These are phyloP conservation scores for Backusella tarrabulga DNA, from an alignment of 192 early-diverging fungal genomes.

Conservation along the genomic window DNA sequence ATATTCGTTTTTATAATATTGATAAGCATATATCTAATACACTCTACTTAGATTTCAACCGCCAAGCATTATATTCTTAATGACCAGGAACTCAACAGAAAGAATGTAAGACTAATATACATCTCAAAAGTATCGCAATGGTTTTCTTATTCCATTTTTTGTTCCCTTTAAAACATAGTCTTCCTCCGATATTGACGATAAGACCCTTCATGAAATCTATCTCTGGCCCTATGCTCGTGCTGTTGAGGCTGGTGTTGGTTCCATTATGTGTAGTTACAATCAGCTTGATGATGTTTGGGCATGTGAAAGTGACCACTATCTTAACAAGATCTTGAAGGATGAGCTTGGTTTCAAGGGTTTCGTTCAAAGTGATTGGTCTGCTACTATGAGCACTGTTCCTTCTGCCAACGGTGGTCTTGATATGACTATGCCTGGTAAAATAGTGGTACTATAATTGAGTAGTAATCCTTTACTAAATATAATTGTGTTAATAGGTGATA, in stretches of 20 bases:
- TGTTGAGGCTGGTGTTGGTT: slow-evolving; percentile 56
- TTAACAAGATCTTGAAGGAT: slow-evolving; percentile 49
- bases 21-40: too few relatives aligned
- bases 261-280: slow-evolving; percentile 69
- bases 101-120: slow-evolving; percentile 1
- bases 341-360: slow-evolving; percentile 62
- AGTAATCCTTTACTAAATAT: slow-evolving; percentile 1
- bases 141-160: not conserved
- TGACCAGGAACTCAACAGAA: slow-evolving; percentile 27
- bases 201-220: slow-evolving; percentile 57
- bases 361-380: slow-evolving; percentile 58
- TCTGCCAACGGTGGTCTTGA: slow-evolving; percentile 40
- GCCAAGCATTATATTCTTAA: slow-evolving; percentile 34
- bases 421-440: slow-evolving; percentile 38
- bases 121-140: not conserved
- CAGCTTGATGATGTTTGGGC: slow-evolving; percentile 49
- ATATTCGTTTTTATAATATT: not conserved
- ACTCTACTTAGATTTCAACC: slow-evolving; percentile 17
- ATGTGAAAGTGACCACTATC: slow-evolving; percentile 46
- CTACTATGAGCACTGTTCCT: slow-evolving; percentile 29
- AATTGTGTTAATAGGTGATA: slow-evolving; percentile 1
- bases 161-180: not conserved
- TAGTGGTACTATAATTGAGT: slow-evolving; percentile 32
- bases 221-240: slow-evolving; percentile 53
- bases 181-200: slow-evolving; percentile 47